phyloP scores from a whole-genome alignment of 495 filamentous ascomycete genomes.

The Podospora australis region DNA sequence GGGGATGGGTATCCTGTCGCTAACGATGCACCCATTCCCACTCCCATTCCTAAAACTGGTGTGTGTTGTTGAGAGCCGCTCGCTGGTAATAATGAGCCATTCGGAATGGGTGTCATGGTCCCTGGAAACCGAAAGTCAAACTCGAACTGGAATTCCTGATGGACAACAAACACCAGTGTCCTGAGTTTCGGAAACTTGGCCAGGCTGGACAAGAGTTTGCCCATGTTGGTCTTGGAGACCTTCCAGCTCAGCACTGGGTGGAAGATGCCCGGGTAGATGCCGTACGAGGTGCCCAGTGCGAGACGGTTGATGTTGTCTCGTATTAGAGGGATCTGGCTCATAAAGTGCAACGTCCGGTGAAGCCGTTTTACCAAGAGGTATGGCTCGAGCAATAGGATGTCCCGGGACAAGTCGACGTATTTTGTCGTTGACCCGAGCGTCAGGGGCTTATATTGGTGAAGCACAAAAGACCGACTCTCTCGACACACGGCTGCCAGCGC shows the following conservation, averaged over 20 bases:
- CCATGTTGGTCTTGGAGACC: slow-evolving; percentile 44
- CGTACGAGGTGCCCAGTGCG: slow-evolving; percentile 43
- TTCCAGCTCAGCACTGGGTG: slow-evolving; percentile 42
- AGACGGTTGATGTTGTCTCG: slow-evolving; percentile 37
- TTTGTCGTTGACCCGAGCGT: slow-evolving; percentile 41
- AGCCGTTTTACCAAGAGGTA: slow-evolving; percentile 44
- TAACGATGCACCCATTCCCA: neutral
- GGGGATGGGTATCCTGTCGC: neutral
- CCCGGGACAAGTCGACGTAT: slow-evolving; percentile 39
- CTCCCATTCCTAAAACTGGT: neutral
- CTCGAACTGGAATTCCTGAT: slow-evolving; percentile 43
- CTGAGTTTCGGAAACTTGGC: slow-evolving; percentile 38
- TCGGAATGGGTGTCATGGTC: slow-evolving; percentile 21
- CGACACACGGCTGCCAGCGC: slow-evolving; percentile 40
- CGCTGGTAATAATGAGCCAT: too few species aligned
- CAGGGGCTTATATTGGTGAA: slow-evolving; percentile 42
- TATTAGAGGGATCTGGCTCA: slow-evolving; percentile 42
- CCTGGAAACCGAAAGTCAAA: slow-evolving; percentile 32
- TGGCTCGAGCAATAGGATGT: slow-evolving; percentile 44
- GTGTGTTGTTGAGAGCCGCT: neutral
- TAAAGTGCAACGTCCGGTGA: slow-evolving; percentile 40
- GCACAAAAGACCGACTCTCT: slow-evolving; percentile 41
- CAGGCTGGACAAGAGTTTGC: slow-evolving; percentile 35
- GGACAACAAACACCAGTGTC: slow-evolving; percentile 39
- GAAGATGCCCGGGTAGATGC: slow-evolving; percentile 39